Evolutionary conservation across 2,329 filamentous ascomycete genomes (phyloP), one percentile per base, ranked within the genome.

Genomic region (Capronia epimyces): DNA sequence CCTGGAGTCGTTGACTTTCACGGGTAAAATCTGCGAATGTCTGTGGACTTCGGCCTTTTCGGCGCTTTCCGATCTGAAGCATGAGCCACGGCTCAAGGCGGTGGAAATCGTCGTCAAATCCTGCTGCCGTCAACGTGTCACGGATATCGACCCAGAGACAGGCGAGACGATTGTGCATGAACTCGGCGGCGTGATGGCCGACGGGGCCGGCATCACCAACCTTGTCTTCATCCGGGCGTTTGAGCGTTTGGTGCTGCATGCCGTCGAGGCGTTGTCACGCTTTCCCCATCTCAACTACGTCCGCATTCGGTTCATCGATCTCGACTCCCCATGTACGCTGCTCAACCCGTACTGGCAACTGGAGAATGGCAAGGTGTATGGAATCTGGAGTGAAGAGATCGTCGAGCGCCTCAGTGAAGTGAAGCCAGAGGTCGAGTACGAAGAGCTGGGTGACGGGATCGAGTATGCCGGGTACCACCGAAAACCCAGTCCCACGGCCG

Each of bases 101-200:
- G 74, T 89, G 18, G 84, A 89, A 60, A 67, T 89, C 39, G 83
- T 83, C 0, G 82, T 89, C 49, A 87, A 87, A 69, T 87, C 87
- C 55, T 85, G 83, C 64, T 89, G 86, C 60, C 78, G 83, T 2
- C 70, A 59, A 41, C 53, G 59, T 5, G 50, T 60, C 13, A 58
- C 53, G n/a, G 57, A 50, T 32, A 45, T 36, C 18, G 53, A 62
- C 32, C 42, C 52, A 10, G 49, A 53, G 13, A 62, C 58, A 9
- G 59, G 59, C 29, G 56, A 62, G 25, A 43, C 49, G 8, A 21
- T 55, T 6, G 50, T 46, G 9, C 52, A 56, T 25, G 55, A 62
- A 41, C 31, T 59, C 16, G 59, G 59, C 12, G 58, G 58, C 13
- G 58, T 66, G 70, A 56, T 82, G 74, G 71, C 81, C 55, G 83